Evolutionary conservation across 495 filamentous ascomycete genomes (phyloP).

Genomic region (Talaromyces liani): DNA sequence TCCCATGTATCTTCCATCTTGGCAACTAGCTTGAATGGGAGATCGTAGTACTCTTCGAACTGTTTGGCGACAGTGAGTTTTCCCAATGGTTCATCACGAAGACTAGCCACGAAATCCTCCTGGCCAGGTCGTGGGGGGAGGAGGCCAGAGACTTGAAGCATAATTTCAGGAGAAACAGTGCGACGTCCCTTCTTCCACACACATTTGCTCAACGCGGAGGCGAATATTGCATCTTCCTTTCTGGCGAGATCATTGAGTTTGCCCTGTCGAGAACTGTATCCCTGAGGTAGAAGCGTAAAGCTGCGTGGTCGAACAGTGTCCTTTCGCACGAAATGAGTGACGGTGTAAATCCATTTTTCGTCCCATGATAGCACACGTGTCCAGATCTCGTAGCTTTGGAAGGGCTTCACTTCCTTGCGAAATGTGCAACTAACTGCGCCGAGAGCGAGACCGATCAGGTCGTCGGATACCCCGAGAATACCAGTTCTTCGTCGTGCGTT

Average conservation of each 20-base stretch:
- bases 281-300: conserved; percentile 8
- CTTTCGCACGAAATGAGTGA: conserved; percentile 56
- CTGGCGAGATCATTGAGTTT: conserved; percentile 7
- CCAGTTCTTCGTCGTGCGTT: conserved; percentile 18
- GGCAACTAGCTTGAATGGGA: conserved; percentile 6
- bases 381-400: conserved; percentile 65
- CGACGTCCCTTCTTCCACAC: conserved; percentile 71
- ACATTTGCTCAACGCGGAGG: conserved; percentile 65
- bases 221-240: conserved; percentile 42
- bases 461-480: conserved; percentile 6
- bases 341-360: conserved; percentile 59
- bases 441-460: conserved; percentile 48
- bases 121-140: conserved; percentile 22
- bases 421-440: conserved; percentile 64
- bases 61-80: conserved; percentile 3
- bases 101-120: background rate
- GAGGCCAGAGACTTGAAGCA: conserved; percentile 52
- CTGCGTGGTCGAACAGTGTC: conserved; percentile 23
- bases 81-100: conserved; percentile 5
- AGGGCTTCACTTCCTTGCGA: conserved; percentile 60
- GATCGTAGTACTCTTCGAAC: conserved; percentile 8
- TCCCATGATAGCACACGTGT: conserved; percentile 67
- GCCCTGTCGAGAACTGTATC: conserved; percentile 2
- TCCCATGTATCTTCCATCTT: conserved; percentile 5
- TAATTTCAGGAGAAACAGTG: conserved; percentile 64